Evolutionary conservation across 148 eudicot species (phyloP).

Genomic region (Amaranthus palmeri): DNA sequence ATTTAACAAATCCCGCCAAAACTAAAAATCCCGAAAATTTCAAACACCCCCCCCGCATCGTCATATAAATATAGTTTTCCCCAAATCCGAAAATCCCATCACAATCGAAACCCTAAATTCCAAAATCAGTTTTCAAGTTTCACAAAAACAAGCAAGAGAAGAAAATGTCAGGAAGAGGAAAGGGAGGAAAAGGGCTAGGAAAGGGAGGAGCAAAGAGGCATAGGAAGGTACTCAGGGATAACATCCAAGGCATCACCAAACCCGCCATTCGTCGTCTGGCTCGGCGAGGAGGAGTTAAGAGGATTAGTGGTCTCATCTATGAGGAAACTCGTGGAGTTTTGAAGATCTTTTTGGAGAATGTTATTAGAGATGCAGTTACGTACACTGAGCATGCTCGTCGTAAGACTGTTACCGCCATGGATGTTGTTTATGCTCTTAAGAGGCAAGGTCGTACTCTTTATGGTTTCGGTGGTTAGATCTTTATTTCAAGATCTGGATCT

Average conservation of each 20-base stretch:
- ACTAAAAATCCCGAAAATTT: not conserved
- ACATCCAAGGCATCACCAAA: constrained; percentile 24
- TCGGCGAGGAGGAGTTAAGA: constrained; percentile 20
- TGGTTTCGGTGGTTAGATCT: constrained; percentile 20
- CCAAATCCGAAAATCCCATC: too few relatives aligned
- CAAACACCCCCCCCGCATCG: not conserved
- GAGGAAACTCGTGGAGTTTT: too few relatives aligned
- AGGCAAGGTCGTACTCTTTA: constrained; percentile 24
- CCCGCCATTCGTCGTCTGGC: constrained; percentile 24
- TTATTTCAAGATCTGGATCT: not conserved
- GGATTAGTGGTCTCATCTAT: constrained; percentile 25
- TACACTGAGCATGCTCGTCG: constrained; percentile 25
- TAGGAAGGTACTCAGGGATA: constrained; percentile 26
- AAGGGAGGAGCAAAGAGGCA: constrained; percentile 36
- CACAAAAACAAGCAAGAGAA: not conserved
- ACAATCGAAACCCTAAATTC: not conserved
- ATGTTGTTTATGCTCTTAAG: constrained; percentile 29
- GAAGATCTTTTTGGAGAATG: constrained; percentile 14
- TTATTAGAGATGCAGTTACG: constrained; percentile 22
- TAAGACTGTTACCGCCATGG: constrained; percentile 29
- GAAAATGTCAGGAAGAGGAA: constrained; percentile 30
- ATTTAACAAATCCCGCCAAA: not conserved
- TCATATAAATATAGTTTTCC: not conserved
- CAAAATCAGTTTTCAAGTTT: too few relatives aligned
- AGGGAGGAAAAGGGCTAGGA: constrained; percentile 32